Evolutionary conservation across 257 asterid species (phyloP).

Genomic region (Capsicum rhomboideum): DNA sequence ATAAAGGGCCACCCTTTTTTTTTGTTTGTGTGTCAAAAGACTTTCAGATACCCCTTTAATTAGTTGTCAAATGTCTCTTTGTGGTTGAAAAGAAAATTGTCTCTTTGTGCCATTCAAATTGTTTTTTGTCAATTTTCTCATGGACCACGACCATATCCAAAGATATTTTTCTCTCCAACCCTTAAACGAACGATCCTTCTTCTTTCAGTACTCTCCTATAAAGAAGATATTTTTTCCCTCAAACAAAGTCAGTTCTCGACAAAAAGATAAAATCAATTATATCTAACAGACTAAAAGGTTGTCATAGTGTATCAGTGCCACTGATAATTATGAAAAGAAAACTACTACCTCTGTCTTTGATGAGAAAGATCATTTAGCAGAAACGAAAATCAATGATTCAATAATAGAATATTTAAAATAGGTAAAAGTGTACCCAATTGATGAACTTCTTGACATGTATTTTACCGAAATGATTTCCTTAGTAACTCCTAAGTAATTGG

Average conservation of each 20-base stretch:
- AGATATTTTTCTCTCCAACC: neutral
- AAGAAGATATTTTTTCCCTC: neutral
- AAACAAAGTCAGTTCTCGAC: neutral
- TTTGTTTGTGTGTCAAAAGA: neutral
- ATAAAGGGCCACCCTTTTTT: neutral
- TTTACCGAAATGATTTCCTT: neutral
- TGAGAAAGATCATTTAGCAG: neutral
- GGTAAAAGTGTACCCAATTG: too few species aligned
- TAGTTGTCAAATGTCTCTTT: conserved; percentile 16
- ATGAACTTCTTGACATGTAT: neutral
- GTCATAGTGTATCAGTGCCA: neutral
- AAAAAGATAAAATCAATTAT: neutral
- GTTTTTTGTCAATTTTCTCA: neutral
- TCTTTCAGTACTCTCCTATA: neutral
- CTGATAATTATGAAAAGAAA: neutral
- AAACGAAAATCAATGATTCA: neutral
- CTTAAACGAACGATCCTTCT: neutral
- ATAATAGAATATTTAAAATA: neutral
- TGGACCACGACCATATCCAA: conserved; percentile 8
- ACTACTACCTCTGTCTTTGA: neutral
- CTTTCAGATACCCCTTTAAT: neutral
- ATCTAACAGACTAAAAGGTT: neutral
- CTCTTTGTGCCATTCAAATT: conserved; percentile 4
- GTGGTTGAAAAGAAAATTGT: neutral
- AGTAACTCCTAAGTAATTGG: neutral